Percentiles rank a stretch among this genome's conserved stretches.
Conservation (phyloP, 306 rosid genomes). For the Vigna angularis region DNA sequence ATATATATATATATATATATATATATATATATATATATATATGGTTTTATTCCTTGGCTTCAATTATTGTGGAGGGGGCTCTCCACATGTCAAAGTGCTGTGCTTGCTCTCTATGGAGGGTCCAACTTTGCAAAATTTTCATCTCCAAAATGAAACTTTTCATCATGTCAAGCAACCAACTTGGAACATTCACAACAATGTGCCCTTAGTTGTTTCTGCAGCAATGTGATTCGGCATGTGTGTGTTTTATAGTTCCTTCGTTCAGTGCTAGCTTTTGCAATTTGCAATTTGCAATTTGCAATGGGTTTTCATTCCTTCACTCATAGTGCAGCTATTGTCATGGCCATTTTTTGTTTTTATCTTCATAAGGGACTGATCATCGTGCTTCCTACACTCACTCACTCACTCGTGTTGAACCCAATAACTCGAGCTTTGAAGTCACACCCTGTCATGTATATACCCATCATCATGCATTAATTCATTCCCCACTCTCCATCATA, state of each 20-base stretch:
- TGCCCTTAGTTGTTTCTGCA: slow-evolving; percentile 41
- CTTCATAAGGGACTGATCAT: slow-evolving; percentile 40
- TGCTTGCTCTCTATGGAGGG: slow-evolving; percentile 42
- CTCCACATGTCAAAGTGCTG: slow-evolving; percentile 50
- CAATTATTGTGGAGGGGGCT: slow-evolving; percentile 44
- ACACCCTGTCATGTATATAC: slow-evolving; percentile 27
- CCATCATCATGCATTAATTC: slow-evolving; percentile 23
- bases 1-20: background rate
- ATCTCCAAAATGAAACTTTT: slow-evolving; percentile 31
- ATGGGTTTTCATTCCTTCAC: slow-evolving; percentile 38
- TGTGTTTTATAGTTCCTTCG: slow-evolving; percentile 49
- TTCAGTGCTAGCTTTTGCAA: slow-evolving; percentile 48
- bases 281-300: slow-evolving; percentile 51
- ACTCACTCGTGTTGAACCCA: slow-evolving; percentile 19
- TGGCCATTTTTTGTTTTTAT: slow-evolving; percentile 60
- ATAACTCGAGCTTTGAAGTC: slow-evolving; percentile 44
- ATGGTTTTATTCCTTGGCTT: slow-evolving; percentile 25
- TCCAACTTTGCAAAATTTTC: slow-evolving; percentile 41
- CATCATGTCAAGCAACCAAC: slow-evolving; percentile 51
- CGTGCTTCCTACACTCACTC: slow-evolving; percentile 21
- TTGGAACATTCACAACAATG: slow-evolving; percentile 9
- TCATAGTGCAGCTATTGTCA: slow-evolving; percentile 48
- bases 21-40: background rate
- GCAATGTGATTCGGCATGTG: slow-evolving; percentile 46
- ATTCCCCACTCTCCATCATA: background rate